Percentiles rank a stretch among this genome's conserved stretches.
Conservation (phyloP, 2,329 filamentous ascomycete genomes). For the Thielaviopsis punctulata region DNA sequence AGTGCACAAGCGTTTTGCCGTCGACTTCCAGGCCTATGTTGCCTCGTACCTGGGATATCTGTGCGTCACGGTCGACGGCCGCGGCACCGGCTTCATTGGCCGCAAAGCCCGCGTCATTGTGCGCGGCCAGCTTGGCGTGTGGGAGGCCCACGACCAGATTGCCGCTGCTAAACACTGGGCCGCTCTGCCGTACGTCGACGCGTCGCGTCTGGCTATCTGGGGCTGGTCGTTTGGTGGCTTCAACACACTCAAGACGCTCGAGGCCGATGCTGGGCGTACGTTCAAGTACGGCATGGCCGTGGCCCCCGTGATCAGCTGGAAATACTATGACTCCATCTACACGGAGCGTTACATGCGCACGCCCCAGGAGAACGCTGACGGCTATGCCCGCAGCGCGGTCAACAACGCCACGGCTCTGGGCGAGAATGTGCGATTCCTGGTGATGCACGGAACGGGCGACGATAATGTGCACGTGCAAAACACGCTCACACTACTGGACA, state of each 20-base stretch:
- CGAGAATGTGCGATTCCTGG: slow-evolving; percentile 67
- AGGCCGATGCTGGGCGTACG: slow-evolving; percentile 72
- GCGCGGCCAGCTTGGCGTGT: slow-evolving; percentile 67
- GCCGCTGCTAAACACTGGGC: slow-evolving; percentile 75
- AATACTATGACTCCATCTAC: slow-evolving; percentile 86
- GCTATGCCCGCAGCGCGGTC: slow-evolving; percentile 63
- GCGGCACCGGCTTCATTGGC: slow-evolving; percentile 81
- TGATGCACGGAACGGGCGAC: slow-evolving; percentile 94
- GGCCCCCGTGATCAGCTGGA: slow-evolving; percentile 96
- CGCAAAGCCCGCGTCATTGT: slow-evolving; percentile 68
- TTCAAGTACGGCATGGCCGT: slow-evolving; percentile 98
- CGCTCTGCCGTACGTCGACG: slow-evolving; percentile 65
- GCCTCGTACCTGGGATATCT: slow-evolving; percentile 78
- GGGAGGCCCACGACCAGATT: slow-evolving; percentile 82
- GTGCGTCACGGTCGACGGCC: slow-evolving; percentile 84
- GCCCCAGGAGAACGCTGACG: slow-evolving; percentile 60
- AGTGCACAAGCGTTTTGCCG: slow-evolving; percentile 60
- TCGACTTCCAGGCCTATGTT: slow-evolving; percentile 84
- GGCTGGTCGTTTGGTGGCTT: slow-evolving; percentile 97
- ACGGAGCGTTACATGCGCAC: slow-evolving; percentile 96
- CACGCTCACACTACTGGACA: slow-evolving; percentile 71
- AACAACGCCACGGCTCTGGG: slow-evolving; percentile 55
- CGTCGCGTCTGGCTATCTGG: slow-evolving; percentile 77
- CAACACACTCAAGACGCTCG: slow-evolving; percentile 84
- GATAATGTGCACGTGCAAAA: slow-evolving; percentile 98